Base-by-base conservation (phyloP, 306 rosid genomes). In the Trifolium subterraneum region DNA sequence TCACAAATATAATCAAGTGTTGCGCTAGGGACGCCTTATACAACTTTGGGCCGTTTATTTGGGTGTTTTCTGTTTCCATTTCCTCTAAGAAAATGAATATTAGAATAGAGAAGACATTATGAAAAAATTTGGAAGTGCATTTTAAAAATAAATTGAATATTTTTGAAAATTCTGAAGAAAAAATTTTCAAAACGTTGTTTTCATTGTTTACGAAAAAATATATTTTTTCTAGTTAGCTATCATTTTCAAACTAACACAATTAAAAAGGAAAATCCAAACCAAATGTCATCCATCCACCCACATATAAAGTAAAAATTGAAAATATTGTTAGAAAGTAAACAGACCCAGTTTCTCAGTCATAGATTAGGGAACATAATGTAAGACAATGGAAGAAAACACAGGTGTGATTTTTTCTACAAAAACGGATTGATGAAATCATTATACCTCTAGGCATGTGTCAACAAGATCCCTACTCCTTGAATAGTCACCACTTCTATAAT, bases 381-480 rank as follows among this genome's bases (percentile, higher is more conserved):
- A 39, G 51, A 71, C 54, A 60, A 39, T 3, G 55, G 51, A 56
- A 71, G 20, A 78, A 39, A 62, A 33, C 56, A 51, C 48, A 41
- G 9, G 12, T 31, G 41, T 27, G 35, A 50, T 51, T 2, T 41
- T 64, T 64, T 14, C n/a, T 38, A 19, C 18, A 50, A 12, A 41
- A 60, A 19, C 14, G 31, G 22, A 56, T 33, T 15, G 22, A 63
- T 3, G 56, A 78, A 70, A 50, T 10, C 64, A 35, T n/a, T 58
- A 82, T 78, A 93, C 97, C 93, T 58, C 31, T 64, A 91, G 83
- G 80, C 98, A 91, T 54, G 82, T 85, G 12, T 87, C 90, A 15
- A 77, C 86, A 51, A 91, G 97, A 69, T 87, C 86, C 75, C 96
- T 90, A 70, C 96, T 87, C 79, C 79, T 91, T 51, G 96, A 73